A percentile compares a stretch with the other conserved stretches of the same genome.
phyloP scores from a whole-genome alignment of 441 rosid genomes.

The Adansonia madagascariensis region DNA sequence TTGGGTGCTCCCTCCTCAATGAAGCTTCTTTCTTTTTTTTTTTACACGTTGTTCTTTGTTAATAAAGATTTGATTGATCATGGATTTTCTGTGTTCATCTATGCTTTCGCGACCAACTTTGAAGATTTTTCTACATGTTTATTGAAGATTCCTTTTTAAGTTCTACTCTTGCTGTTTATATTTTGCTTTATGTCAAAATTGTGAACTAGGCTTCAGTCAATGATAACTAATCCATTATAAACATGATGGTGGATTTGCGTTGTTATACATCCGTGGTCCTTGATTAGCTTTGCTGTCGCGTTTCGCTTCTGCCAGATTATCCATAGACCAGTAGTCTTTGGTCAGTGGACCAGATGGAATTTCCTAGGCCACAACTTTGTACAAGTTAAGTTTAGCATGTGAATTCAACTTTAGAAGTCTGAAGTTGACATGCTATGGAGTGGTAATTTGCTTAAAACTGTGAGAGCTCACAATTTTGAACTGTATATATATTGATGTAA shows the following conservation, averaged over 20 bases:
- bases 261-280: background rate
- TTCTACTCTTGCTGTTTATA: background rate
- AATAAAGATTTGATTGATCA: background rate
- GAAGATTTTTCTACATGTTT: background rate
- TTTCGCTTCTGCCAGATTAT: background rate
- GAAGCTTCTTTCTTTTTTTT: background rate
- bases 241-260: background rate
- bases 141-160: background rate
- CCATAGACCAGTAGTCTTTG: background rate
- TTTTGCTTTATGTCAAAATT: background rate
- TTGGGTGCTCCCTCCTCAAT: background rate
- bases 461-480: background rate
- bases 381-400: no score
- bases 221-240: background rate
- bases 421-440: background rate
- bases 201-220: background rate
- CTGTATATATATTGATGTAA: background rate
- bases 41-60: background rate
- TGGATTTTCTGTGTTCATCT: background rate
- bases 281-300: background rate
- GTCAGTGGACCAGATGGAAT: no score
- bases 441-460: background rate
- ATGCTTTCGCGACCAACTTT: background rate
- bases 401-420: background rate
- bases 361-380: background rate